A percentile compares a stretch with the other conserved stretches of the same genome.
Evolutionary conservation across 2,329 filamentous ascomycete species (phyloP).

Genomic region (Nectriaceae sp.): DNA sequence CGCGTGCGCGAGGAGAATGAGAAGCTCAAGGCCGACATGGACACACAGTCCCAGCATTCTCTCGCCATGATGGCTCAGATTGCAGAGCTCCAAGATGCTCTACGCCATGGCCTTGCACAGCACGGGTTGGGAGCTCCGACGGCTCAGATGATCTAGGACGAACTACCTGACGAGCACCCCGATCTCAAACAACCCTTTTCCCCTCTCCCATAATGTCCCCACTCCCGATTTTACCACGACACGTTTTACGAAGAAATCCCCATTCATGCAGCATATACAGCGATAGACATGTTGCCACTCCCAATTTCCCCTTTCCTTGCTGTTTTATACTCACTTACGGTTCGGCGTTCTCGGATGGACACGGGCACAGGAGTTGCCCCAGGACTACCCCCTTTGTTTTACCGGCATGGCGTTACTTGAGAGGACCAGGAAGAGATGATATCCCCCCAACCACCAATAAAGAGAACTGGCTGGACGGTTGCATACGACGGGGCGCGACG

Average conservation of each 20-base stretch:
- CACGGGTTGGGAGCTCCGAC: constrained; percentile 39
- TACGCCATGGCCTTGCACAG: constrained; percentile 37
- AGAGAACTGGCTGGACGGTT: neutral
- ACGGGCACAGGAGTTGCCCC: too few relatives aligned
- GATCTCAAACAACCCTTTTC: too few relatives aligned
- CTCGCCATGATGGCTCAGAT: constrained; percentile 52
- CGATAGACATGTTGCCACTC: constrained; percentile 10
- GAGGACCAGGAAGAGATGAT: constrained; percentile 32
- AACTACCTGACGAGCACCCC: neutral
- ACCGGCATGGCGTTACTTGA: too few relatives aligned
- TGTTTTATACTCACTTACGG: too few relatives aligned
- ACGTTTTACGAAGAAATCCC: constrained; percentile 7
- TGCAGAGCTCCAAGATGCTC: constrained; percentile 45
- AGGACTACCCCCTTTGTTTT: too few relatives aligned
- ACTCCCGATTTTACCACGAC: constrained; percentile 1
- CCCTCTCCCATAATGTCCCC: too few relatives aligned
- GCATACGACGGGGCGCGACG: neutral
- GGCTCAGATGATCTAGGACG: constrained; percentile 42
- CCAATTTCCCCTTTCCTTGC: constrained; percentile 1
- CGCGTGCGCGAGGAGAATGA: constrained; percentile 66
- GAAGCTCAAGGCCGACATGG: constrained; percentile 54
- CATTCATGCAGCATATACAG: constrained; percentile 4
- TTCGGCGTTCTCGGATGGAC: too few relatives aligned
- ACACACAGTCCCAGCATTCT: constrained; percentile 49
- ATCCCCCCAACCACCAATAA: constrained; percentile 16